Evolutionary conservation across 2,329 filamentous ascomycete genomes (phyloP).

Genomic region (Bipolaris cookei): DNA sequence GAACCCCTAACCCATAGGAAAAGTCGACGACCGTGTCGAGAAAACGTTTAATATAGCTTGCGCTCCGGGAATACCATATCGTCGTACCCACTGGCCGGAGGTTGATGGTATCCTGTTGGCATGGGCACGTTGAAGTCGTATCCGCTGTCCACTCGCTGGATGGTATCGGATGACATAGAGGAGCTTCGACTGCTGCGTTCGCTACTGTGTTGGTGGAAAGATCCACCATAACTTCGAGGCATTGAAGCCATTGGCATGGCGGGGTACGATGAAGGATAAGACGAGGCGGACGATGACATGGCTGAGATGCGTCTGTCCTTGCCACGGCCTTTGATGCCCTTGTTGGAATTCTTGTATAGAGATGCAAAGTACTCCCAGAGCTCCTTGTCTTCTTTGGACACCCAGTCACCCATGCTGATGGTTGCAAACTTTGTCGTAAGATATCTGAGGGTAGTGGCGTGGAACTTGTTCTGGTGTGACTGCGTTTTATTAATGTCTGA

Average conservation of each 20-base stretch:
- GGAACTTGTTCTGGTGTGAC: constrained; percentile 95
- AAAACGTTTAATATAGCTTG: constrained; percentile 36
- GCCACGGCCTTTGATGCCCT: constrained; percentile 95
- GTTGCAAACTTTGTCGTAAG: constrained; percentile 75
- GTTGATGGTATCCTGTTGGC: constrained; percentile 33
- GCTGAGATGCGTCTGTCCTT: constrained; percentile 74
- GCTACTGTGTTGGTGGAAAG: constrained; percentile 37
- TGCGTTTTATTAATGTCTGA: constrained; percentile 44
- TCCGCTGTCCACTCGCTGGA: constrained; percentile 29
- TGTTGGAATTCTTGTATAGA: constrained; percentile 98
- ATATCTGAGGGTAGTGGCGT: constrained; percentile 72
- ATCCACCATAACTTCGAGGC: constrained; percentile 30
- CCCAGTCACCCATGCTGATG: constrained; percentile 65
- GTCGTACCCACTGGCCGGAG: constrained; percentile 36
- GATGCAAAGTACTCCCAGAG: constrained; percentile 83
- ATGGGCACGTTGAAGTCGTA: constrained; percentile 44
- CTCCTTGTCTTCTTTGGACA: constrained; percentile 73
- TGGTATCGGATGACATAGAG: constrained; percentile 43
- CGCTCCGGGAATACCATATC: constrained; percentile 48
- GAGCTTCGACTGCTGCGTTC: constrained; percentile 46
- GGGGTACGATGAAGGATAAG: constrained; percentile 36
- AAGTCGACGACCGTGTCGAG: background rate
- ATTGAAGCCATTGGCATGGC: constrained; percentile 27
- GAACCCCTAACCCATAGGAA: background rate
- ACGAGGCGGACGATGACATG: constrained; percentile 33